These are phyloP conservation scores for Zoysia matrella DNA, from an alignment of 202 grass and related monocot species.

Conservation along the genomic window DNA sequence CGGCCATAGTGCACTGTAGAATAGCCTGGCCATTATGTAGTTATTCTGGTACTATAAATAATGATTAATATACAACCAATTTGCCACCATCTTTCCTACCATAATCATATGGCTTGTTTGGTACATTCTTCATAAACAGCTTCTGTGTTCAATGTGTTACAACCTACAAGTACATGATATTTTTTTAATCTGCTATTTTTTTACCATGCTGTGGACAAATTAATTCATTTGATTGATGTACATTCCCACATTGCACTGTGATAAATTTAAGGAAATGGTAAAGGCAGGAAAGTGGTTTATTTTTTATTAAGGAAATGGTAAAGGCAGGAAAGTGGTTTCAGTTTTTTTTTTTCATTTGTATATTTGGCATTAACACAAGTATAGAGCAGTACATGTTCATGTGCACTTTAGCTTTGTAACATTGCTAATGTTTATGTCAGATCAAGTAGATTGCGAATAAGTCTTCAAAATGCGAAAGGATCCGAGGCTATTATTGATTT, in stretches of 20 bases:
- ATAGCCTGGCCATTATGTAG: background rate
- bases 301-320: too few relatives aligned
- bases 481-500: constrained; percentile 67
- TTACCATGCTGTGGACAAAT: constrained; percentile 18
- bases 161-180: constrained; percentile 5
- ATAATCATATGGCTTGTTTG: constrained; percentile 10
- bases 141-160: constrained; percentile 28
- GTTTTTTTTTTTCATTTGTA: constrained; percentile 2
- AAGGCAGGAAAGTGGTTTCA: background rate
- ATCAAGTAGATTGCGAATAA: constrained; percentile 75
- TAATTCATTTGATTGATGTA: constrained; percentile 32
- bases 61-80: constrained; percentile 2
- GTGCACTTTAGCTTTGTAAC: constrained; percentile 36
- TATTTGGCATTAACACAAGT: constrained; percentile 17
- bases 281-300: constrained; percentile 28
- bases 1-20: background rate
- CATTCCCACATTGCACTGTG: constrained; percentile 6
- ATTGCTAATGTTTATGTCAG: constrained; percentile 49
- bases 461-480: constrained; percentile 52
- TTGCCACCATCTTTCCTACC: constrained; percentile 23
- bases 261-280: constrained; percentile 30
- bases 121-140: constrained; percentile 31
- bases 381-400: constrained; percentile 19
- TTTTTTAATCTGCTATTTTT: constrained; percentile 21
- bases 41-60: constrained; percentile 10